Percentiles rank a stretch among this genome's conserved stretches.
phyloP scores from a whole-genome alignment of 257 asterid species.

The Craterostigma plantagineum region DNA sequence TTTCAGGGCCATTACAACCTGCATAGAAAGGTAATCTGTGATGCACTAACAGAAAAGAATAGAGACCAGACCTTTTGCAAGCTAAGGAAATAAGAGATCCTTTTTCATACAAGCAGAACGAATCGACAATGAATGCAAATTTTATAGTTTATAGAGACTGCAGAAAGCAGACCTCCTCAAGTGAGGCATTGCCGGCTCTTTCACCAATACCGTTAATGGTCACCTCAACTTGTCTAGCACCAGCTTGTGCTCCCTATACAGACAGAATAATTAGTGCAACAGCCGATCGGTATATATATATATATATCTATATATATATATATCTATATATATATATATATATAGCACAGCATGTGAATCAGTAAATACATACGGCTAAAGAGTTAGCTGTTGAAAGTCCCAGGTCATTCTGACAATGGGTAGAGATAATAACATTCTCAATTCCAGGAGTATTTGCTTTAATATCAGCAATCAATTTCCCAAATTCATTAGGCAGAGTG shows the following conservation, averaged over 20 bases:
- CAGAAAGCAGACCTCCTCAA: slow-evolving; percentile 64
- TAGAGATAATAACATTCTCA: slow-evolving; percentile 75
- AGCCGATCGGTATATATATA: slow-evolving; percentile 5
- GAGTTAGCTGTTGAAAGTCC: slow-evolving; percentile 93
- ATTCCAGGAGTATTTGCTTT: slow-evolving; percentile 81
- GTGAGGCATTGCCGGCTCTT: slow-evolving; percentile 96
- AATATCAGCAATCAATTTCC: slow-evolving; percentile 68
- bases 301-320: too few relatives aligned
- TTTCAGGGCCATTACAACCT: slow-evolving; percentile 94
- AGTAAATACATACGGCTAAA: slow-evolving; percentile 35
- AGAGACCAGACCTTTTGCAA: too few relatives aligned
- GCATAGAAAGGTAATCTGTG: slow-evolving; percentile 7
- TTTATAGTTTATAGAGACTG: neutral
- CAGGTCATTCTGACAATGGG: slow-evolving; percentile 95
- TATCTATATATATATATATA: too few relatives aligned
- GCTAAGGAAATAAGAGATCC: too few relatives aligned
- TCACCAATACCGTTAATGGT: slow-evolving; percentile 97
- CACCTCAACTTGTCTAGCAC: slow-evolving; percentile 93
- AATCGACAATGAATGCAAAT: neutral
- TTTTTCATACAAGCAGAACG: too few relatives aligned
- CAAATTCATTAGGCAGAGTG: slow-evolving; percentile 62
- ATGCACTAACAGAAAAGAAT: neutral
- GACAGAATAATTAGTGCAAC: neutral
- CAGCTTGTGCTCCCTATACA: slow-evolving; percentile 72
- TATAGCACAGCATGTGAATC: slow-evolving; percentile 1